Percentiles rank a stretch among this genome's conserved stretches.
Evolutionary conservation across 2,329 filamentous ascomycete species (phyloP).

Genomic region (Pyricularia grisea): DNA sequence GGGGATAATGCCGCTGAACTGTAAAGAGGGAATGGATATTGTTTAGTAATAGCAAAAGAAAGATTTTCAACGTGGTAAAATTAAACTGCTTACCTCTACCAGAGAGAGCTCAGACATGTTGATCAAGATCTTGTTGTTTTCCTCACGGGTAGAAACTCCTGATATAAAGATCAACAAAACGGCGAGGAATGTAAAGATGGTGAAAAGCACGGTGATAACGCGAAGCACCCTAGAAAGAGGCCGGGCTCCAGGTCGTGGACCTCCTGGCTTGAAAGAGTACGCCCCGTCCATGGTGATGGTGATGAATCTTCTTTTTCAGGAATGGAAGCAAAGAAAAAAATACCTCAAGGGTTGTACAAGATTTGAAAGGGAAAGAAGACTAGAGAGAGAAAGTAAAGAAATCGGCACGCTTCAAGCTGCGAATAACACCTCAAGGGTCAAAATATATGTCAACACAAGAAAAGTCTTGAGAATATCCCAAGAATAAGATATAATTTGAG

Average conservation of each 20-base stretch:
- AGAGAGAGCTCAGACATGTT: neutral
- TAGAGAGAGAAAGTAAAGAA: too few relatives aligned
- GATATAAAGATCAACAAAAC: slow-evolving; percentile 1
- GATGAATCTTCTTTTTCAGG: neutral
- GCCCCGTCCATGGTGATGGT: neutral
- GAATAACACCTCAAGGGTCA: too few relatives aligned
- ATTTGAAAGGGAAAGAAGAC: neutral
- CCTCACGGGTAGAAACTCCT: neutral
- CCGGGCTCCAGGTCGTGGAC: neutral
- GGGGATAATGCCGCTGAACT: slow-evolving; percentile 4
- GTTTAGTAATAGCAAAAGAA: neutral
- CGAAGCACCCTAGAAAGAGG: neutral
- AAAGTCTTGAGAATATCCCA: neutral
- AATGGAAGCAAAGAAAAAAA: neutral
- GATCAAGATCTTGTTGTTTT: neutral
- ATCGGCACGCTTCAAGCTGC: neutral
- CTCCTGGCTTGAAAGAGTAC: slow-evolving; percentile 1
- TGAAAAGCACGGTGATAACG: neutral
- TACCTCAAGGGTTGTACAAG: neutral
- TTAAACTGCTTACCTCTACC: neutral
- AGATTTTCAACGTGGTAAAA: neutral
- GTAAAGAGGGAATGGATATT: neutral
- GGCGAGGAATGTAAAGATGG: neutral
- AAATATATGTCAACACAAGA: too few relatives aligned
- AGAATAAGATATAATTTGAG: neutral